These are phyloP conservation scores for Fusarium nisikadoi DNA, from an alignment of 2,329 filamentous ascomycete species.

Conservation along the genomic window DNA sequence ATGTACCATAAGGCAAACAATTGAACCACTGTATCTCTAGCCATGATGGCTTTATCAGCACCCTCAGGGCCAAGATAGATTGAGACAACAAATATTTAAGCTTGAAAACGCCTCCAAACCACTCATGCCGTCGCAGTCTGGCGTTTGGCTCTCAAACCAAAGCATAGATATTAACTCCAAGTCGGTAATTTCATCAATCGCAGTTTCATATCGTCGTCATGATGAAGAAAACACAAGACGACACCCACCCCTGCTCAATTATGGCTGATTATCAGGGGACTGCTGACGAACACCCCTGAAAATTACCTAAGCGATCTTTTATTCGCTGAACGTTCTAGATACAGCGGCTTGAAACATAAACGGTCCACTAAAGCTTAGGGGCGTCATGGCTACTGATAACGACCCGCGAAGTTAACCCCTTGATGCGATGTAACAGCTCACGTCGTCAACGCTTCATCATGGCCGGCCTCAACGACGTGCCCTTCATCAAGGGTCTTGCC, in stretches of 20 bases:
- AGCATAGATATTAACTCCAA: slow-evolving; percentile 2
- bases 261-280: slow-evolving; percentile 28
- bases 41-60: slow-evolving; percentile 30
- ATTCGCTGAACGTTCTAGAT: slow-evolving; percentile 1
- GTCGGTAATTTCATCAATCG: not conserved
- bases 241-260: slow-evolving; percentile 27
- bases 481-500: slow-evolving; percentile 65
- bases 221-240: slow-evolving; percentile 16
- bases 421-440: slow-evolving; percentile 21
- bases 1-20: slow-evolving; percentile 41
- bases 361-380: slow-evolving; percentile 11
- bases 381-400: slow-evolving; percentile 1
- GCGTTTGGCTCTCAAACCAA: not conserved
- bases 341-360: slow-evolving; percentile 5
- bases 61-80: slow-evolving; percentile 16
- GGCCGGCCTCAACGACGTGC: slow-evolving; percentile 56
- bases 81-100: slow-evolving; percentile 21
- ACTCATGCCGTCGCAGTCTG: slow-evolving; percentile 30
- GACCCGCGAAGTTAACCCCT: not conserved
- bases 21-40: slow-evolving; percentile 35
- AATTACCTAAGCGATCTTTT: slow-evolving; percentile 31
- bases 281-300: slow-evolving; percentile 35
- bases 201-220: slow-evolving; percentile 16
- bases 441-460: slow-evolving; percentile 41
- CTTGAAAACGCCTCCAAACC: not conserved